Evolutionary conservation across 352 stramenopile genomes (phyloP), one percentile per base, ranked within the genome.

Genomic region (Globisporangium lucens): DNA sequence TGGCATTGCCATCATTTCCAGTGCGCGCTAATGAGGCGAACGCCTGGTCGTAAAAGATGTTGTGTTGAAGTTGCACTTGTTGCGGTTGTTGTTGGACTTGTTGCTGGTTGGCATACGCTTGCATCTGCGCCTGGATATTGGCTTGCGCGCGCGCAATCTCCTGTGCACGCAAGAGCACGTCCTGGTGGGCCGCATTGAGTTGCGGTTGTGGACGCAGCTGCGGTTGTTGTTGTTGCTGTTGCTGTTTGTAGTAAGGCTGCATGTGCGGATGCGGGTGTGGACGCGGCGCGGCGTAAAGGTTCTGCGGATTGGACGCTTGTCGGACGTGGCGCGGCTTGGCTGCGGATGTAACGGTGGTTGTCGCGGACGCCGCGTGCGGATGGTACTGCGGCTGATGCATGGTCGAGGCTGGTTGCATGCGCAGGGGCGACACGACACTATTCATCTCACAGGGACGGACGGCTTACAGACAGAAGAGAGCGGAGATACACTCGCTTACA

Each of bases 61-160:
- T 69, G 66, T 30, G 30, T 35, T 67, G 30, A 27, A 62, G 63
- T 20, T 47, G 36, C 9, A 43, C 36, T 43, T 43, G 63, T 7
- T 66, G 43, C 24, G 53, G 46, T 22, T 61, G 55, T 47, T 58
- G 43, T 24, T 24, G 24, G 24, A 24, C 24, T 24, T 24, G 24
- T 4, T 56, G 35, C 7, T 33, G 67, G 20, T 36, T 46, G 2
- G 74, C 41, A 65, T 78, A 85, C 15, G 66, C 66, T 59, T 78
- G 72, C 47, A 77, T 67, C 72, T 80, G 74, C 64, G 72, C 72
- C 63, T 77, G 72, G 57, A 75, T 71, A 56, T 86, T 75, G 22
- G 64, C 49, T 58, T 78, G 72, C 22, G 69, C 67, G 7, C 56
- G 53, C 10, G 73, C 73, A 61, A 79, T 72, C 38, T 70, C 69